Percentiles rank a stretch among this genome's conserved stretches.
Conservation (phyloP, 148 eudicot genomes). For the Vaccinium darrowii region DNA sequence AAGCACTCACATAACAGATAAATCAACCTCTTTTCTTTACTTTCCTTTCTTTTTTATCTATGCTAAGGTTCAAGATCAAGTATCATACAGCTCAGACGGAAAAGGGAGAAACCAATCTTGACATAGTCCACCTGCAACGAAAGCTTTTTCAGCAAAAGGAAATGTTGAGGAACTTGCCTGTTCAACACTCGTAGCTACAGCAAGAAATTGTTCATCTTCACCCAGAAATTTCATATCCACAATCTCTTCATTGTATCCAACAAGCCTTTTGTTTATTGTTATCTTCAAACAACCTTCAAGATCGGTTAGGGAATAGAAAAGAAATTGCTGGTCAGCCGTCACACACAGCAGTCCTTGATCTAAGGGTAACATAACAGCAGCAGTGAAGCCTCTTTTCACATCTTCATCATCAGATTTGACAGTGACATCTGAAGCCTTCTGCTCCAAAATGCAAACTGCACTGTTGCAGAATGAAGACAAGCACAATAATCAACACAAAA, state of each 20-base stretch:
- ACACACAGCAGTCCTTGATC: slow-evolving; percentile 76
- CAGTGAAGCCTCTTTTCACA: slow-evolving; percentile 75
- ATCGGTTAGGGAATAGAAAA: slow-evolving; percentile 55
- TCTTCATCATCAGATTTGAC: slow-evolving; percentile 62
- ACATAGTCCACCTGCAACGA: neutral
- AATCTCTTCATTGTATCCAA: slow-evolving; percentile 92
- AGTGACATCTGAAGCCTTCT: slow-evolving; percentile 80
- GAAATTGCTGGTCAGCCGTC: slow-evolving; percentile 94
- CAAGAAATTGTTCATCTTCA: slow-evolving; percentile 86
- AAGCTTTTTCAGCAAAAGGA: neutral
- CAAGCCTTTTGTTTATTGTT: slow-evolving; percentile 58
- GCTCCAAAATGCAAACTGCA: slow-evolving; percentile 74
- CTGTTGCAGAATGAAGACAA: slow-evolving; percentile 45
- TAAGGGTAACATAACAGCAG: slow-evolving; percentile 78
- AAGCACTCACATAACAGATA: neutral
- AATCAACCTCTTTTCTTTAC: neutral
- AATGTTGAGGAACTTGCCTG: slow-evolving; percentile 45
- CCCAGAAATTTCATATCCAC: slow-evolving; percentile 94
- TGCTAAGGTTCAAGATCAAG: neutral
- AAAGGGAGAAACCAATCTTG: neutral
- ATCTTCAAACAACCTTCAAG: slow-evolving; percentile 52
- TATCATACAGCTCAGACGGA: neutral
- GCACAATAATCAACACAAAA: slow-evolving; percentile 5
- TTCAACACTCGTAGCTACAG: slow-evolving; percentile 95
- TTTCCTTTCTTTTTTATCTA: neutral